These are phyloP conservation scores for Fusarium sp. DNA, from an alignment of 2,329 filamentous ascomycete genomes.

Conservation along the genomic window DNA sequence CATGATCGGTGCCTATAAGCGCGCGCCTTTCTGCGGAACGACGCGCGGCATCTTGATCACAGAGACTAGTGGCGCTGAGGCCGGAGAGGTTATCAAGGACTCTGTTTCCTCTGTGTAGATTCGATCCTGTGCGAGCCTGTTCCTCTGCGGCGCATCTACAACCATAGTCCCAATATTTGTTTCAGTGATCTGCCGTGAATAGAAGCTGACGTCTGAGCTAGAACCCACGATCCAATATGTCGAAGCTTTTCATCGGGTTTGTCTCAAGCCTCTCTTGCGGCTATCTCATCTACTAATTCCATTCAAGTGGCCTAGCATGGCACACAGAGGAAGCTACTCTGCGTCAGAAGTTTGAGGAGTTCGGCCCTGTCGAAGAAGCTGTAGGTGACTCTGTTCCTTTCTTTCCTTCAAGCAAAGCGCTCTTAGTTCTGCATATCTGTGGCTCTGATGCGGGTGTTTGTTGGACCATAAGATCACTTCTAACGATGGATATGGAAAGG, in stretches of 20 bases:
- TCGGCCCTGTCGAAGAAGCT: slow-evolving; percentile 91
- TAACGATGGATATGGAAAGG: slow-evolving; percentile 63
- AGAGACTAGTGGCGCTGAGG: not conserved
- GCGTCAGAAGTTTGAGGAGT: slow-evolving; percentile 91
- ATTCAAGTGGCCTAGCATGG: slow-evolving; percentile 90
- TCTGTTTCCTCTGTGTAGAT: not conserved
- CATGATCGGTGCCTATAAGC: slow-evolving; percentile 22
- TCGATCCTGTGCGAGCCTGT: not conserved
- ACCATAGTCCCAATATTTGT: not conserved
- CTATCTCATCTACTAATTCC: slow-evolving; percentile 38
- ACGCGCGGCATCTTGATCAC: slow-evolving; percentile 29
- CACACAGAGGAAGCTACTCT: slow-evolving; percentile 93
- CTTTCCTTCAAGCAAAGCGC: slow-evolving; percentile 35
- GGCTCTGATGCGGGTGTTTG: slow-evolving; percentile 32
- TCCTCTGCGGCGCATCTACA: not conserved
- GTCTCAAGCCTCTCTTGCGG: not conserved
- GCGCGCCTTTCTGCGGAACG: slow-evolving; percentile 12
- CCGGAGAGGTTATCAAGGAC: not conserved
- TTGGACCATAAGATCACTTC: slow-evolving; percentile 27
- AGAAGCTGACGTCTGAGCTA: slow-evolving; percentile 30
- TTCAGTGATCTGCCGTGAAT: not conserved
- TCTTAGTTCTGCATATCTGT: slow-evolving; percentile 36
- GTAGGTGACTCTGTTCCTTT: slow-evolving; percentile 68
- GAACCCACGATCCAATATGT: slow-evolving; percentile 68
- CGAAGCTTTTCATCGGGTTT: slow-evolving; percentile 78